Evolutionary conservation across 176 grass and related monocot species (phyloP), one percentile per base, ranked within the genome.

Genomic region (Rhynchospora tenuis): DNA sequence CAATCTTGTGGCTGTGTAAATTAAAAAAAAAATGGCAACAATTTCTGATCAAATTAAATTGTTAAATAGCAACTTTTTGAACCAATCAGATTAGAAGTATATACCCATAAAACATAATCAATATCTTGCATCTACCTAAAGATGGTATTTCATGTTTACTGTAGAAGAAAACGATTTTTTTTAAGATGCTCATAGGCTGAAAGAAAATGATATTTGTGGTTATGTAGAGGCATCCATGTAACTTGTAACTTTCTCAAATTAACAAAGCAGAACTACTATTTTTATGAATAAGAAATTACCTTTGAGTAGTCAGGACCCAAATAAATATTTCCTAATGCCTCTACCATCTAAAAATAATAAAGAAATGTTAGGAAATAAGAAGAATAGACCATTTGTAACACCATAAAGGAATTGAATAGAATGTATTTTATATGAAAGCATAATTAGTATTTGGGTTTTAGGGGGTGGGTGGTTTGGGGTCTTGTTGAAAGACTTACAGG

Each of bases 281-380:
- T 46, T 20, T 54, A 54, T 52, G 17, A 22, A 6, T 55, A 76
- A 76, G 23, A 57, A 56, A 47, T 24, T 79, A 98, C 96, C 91
- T 98, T 89, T 70, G 93, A 91, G 80, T 98, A 98, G 85, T 98
- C 96, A 89, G 96, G 96, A 74, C 96, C 93, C 86, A 98, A 93
- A 87, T 99, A 99, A 10, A 90, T 87, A 82, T 91, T 94, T 74
- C 91, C 94, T 78, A 99, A 88, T 90, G 93, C 96, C 83, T 99
- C 96, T 13, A 99, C 89, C 86, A 99, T 99, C 96, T 99, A 84
- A 9, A 88, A 83, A 78, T 83, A 84, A 84, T 84, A 88, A 82
- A 76, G 1, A 55, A 67, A 52, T n/a, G 90, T 87, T 48, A 57
- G 48, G 23, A 27, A 88, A 59, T 17, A 52, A 79, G 3, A 33